Conservation (phyloP, 2,329 filamentous ascomycete species). For the Xylaria sp. region DNA sequence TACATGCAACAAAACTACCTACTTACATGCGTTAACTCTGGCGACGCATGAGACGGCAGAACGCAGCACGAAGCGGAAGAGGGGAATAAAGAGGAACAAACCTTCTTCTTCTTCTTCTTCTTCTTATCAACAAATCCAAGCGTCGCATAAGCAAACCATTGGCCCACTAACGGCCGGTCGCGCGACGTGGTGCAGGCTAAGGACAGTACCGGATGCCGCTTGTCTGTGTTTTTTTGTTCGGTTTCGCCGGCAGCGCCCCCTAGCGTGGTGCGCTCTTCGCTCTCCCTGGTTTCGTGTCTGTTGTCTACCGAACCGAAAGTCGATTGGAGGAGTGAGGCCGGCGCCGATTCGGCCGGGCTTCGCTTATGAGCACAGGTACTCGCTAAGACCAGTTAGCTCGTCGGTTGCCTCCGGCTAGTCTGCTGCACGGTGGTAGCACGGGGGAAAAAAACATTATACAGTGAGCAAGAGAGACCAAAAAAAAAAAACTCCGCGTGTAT, state of each 20-base stretch:
- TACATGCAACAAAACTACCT: not conserved
- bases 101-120: not conserved
- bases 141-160: constrained; percentile 20
- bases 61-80: not conserved
- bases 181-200: constrained; percentile 10
- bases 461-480: not conserved
- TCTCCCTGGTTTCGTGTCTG: not conserved
- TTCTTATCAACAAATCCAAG: not conserved
- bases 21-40: not conserved
- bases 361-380: constrained; percentile 5
- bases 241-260: constrained; percentile 30
- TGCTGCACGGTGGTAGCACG: constrained; percentile 5
- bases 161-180: constrained; percentile 11
- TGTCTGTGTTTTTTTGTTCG: constrained; percentile 22
- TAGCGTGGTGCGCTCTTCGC: not conserved
- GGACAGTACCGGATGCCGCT: constrained; percentile 1
- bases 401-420: constrained; percentile 32
- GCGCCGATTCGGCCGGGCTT: constrained; percentile 14
- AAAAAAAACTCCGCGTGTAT: not conserved
- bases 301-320: not conserved
- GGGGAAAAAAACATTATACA: not conserved
- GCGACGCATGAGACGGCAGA: not conserved
- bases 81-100: not conserved
- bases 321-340: constrained; percentile 9
- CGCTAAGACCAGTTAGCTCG: constrained; percentile 13